Conservation (phyloP, 176 grass and related monocot genomes). For the Poa annua region DNA sequence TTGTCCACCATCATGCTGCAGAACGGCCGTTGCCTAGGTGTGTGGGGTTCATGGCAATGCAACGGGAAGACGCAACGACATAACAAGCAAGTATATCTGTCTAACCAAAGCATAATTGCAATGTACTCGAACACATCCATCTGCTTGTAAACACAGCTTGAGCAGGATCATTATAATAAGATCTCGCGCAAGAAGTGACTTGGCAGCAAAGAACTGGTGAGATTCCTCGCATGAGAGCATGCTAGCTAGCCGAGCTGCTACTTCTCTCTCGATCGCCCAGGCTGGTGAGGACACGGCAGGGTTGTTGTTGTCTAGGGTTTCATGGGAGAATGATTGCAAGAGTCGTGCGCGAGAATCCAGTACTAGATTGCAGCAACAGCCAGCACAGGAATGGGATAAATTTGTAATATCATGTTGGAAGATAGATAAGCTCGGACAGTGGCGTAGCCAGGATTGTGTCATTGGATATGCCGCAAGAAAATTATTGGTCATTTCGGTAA, state of each 20-base stretch:
- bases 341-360: conserved; percentile 30
- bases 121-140: conserved; percentile 28
- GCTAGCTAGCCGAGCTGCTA: not conserved
- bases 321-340: conserved; percentile 33
- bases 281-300: not conserved
- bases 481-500: no score
- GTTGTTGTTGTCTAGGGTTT: conserved; percentile 26
- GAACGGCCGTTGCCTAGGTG: conserved; percentile 22
- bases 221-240: conserved; percentile 35
- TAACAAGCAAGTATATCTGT: not conserved
- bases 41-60: conserved; percentile 33
- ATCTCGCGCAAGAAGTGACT: conserved; percentile 58
- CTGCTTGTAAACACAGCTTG: not conserved
- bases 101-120: conserved; percentile 11
- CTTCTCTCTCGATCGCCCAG: conserved; percentile 22
- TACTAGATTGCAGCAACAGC: conserved; percentile 41
- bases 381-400: not conserved
- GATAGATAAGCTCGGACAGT: conserved; percentile 42
- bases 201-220: conserved; percentile 54
- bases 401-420: conserved; percentile 20
- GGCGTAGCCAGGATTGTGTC: no score
- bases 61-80: conserved; percentile 41
- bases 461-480: no score
- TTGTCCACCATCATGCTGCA: conserved; percentile 32
- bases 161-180: conserved; percentile 20